Percentiles rank a stretch among this genome's conserved stretches.
phyloP scores from a whole-genome alignment of 805 yeast species.

The Yarrowia sp. region DNA sequence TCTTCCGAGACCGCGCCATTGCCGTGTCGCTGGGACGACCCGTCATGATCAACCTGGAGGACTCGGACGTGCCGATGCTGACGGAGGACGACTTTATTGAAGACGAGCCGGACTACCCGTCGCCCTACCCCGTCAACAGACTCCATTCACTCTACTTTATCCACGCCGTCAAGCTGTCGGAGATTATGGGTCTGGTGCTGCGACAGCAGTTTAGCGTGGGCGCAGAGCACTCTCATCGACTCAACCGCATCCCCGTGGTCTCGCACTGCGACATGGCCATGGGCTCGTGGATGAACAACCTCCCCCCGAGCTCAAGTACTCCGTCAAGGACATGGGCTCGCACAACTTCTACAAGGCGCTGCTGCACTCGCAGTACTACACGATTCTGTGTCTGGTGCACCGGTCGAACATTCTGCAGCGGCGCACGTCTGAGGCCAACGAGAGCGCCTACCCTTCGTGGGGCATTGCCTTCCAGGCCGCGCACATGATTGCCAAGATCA shows the following conservation, averaged over 20 bases:
- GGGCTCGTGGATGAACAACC: slow-evolving; percentile 70
- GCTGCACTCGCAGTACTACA: slow-evolving; percentile 67
- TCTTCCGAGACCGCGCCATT: slow-evolving; percentile 65
- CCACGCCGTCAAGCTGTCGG: slow-evolving; percentile 62
- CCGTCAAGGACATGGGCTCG: slow-evolving; percentile 52
- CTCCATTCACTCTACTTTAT: slow-evolving; percentile 58
- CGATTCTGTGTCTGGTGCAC: slow-evolving; percentile 67
- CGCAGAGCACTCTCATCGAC: slow-evolving; percentile 50
- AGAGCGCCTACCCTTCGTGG: slow-evolving; percentile 58
- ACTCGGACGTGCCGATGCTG: slow-evolving; percentile 75
- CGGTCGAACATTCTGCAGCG: slow-evolving; percentile 56
- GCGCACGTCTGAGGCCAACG: slow-evolving; percentile 30
- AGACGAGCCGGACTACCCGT: slow-evolving; percentile 44
- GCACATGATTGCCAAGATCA: slow-evolving; percentile 64
- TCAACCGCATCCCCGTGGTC: slow-evolving; percentile 50
- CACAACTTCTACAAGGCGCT: slow-evolving; percentile 59
- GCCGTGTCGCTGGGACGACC: slow-evolving; percentile 78
- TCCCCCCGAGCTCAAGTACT: slow-evolving; percentile 65
- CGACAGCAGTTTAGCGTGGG: slow-evolving; percentile 69
- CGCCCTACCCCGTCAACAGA: slow-evolving; percentile 46
- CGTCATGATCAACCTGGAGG: slow-evolving; percentile 61
- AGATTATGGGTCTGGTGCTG: slow-evolving; percentile 66
- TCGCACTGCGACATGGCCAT: slow-evolving; percentile 68
- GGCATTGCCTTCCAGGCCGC: slow-evolving; percentile 82
- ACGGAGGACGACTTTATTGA: slow-evolving; percentile 62